Base-by-base conservation (phyloP, 352 stramenopile species). In the Phytophthora cryptogea region DNA sequence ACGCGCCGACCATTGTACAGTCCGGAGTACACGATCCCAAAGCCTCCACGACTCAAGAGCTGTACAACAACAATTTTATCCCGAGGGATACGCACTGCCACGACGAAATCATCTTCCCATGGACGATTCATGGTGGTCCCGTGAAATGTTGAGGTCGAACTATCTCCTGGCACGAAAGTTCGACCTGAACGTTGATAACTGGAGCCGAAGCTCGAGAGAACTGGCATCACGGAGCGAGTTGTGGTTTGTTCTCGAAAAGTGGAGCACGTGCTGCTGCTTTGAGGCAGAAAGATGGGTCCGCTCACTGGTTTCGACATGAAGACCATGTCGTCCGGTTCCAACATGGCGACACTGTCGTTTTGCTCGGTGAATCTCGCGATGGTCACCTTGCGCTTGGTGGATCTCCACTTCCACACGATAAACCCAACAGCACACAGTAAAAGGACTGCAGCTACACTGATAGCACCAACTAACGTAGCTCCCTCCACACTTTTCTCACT, bases 11-110 rank as follows among this genome's bases (percentile, higher is more conserved):
- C 47, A 27, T 72, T 50, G 44, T 78, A 86, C 0, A 48, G 30
- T 0, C 79, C 76, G 2, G 52, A 55, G 54, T 80, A 89, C 28
- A 87, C 74, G 11, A 83, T 70, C 0, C 72, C 76, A 20, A 76
- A 86, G 14, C 67, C 72, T 28, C 76, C 74, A 9, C 72, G 54
- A 52, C 66, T 80, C 17, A 84, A 36, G 13, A 82, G 43, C 39
- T 70, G 37, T 8, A 57, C 48, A 5, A 72, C 42, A 2, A 66
- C 17, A 9, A 86, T 40, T 52, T 78, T 67, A 4, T 83, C 68
- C n/a, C 76, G 52, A 37, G 76, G 76, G 13, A 82, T 66, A 5
- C 74, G 72, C 3, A 66, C 54, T 46, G 71, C 68, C 10, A 83
- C 44, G 28, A 86, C 64, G 28, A 68, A 66, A 37, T 74, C 58